phyloP scores from a whole-genome alignment of 106 monocot species.

The Allium fistulosum region DNA sequence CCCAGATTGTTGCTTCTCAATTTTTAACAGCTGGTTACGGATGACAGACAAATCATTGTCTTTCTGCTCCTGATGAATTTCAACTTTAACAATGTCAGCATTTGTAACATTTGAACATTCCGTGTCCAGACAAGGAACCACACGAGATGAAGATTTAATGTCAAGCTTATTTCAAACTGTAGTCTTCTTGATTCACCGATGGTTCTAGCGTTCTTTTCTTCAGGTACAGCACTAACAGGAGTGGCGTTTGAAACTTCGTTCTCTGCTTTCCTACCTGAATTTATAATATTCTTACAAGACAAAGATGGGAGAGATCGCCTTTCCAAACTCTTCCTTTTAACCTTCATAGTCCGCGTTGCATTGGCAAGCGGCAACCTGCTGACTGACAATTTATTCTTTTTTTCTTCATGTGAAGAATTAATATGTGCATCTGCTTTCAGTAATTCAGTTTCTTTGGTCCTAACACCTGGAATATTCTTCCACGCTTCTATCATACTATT shows the following conservation, averaged over 20 bases:
- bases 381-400: constrained; percentile 24
- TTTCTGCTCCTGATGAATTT: constrained; percentile 27
- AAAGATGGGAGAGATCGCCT: constrained; percentile 24
- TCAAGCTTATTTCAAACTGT: constrained; percentile 44
- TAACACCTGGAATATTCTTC: constrained; percentile 52
- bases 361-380: constrained; percentile 58
- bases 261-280: neutral
- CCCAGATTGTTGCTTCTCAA: constrained; percentile 82
- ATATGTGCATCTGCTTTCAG: constrained; percentile 6
- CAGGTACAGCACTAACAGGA: constrained; percentile 15
- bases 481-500: constrained; percentile 83
- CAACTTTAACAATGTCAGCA: constrained; percentile 11
- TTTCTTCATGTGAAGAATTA: constrained; percentile 24
- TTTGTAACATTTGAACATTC: constrained; percentile 23
- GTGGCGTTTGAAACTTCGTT: constrained; percentile 21
- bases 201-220: constrained; percentile 31
- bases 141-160: constrained; percentile 28
- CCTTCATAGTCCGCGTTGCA: constrained; percentile 27
- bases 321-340: constrained; percentile 16
- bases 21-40: constrained; percentile 78
- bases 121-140: constrained; percentile 43
- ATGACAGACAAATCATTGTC: constrained; percentile 62
- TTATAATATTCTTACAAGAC: constrained; percentile 12
- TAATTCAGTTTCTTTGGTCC: neutral
- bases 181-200: constrained; percentile 25